Evolutionary conservation across 768 basidiomycete species (phyloP), one percentile per base, ranked within the genome.

Genomic region (Dentipellis fragilis): DNA sequence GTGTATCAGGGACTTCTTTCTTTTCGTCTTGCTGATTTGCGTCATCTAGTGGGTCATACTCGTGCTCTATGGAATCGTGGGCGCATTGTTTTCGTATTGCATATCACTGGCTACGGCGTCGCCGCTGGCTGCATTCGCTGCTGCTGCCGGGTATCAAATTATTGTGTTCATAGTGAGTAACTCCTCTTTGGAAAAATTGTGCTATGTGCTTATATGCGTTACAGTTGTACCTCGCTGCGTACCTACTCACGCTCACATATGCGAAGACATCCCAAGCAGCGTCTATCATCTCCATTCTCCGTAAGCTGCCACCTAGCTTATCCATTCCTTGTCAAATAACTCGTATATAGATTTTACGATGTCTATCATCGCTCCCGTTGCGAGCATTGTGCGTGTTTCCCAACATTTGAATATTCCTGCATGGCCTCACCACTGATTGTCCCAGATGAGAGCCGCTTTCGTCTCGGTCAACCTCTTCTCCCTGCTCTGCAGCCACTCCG

Each of bases 401-500:
- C 6, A 40, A 58, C 29, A 67, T 8, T 17, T 45, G 19, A 4
- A 2, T n/a, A n/a, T n/a, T n/a, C n/a, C n/a, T n/a, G n/a, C n/a
- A n/a, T n/a, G n/a, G n/a, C n/a, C n/a, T n/a, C n/a, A n/a, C n/a
- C n/a, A n/a, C n/a, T n/a, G n/a, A n/a, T n/a, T n/a, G 4, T 9
- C 14, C 5, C 47, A 87, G 87, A 66, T 80, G 42, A 77, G 89
- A 45, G 80, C 87, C 0, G 78, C 79, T 3, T 74, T 92, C 17
- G 79, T 92, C n/a, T 86, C 88, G 0, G 74, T 86, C 59, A 89
- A 90, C 63, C 67, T 89, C 3, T 92, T 90, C 68, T 83, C 81
- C 11, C 70, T 90, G 3, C 77, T 88, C 3, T 89, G 88, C 62
- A 69, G 81, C 56, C 84, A 83, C 8, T 67, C 72, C 3, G 72